These are phyloP conservation scores for Laburnicola sp. DNA, from an alignment of 2,329 filamentous ascomycete genomes.

Conservation along the genomic window DNA sequence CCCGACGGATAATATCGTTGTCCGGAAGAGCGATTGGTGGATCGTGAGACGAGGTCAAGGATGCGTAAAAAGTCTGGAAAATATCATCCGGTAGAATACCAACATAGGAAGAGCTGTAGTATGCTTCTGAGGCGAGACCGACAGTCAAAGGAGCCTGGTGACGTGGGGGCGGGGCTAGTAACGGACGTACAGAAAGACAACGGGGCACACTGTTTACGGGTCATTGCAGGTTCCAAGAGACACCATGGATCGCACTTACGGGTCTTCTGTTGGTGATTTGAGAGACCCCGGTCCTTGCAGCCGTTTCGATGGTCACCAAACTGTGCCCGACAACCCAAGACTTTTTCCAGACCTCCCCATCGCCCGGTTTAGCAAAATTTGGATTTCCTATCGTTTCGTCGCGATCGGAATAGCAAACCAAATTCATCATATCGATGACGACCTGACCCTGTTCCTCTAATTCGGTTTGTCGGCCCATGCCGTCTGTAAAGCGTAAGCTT, in stretches of 20 bases:
- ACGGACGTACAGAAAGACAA: constrained; percentile 45
- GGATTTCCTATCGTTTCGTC: constrained; percentile 72
- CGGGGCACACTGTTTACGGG: constrained; percentile 40
- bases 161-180: constrained; percentile 43
- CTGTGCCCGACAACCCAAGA: constrained; percentile 75
- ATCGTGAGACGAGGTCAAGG: constrained; percentile 44
- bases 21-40: constrained; percentile 77
- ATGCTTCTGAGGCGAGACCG: constrained; percentile 45
- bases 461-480: constrained; percentile 69
- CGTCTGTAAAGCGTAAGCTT: constrained; percentile 76
- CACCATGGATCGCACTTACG: constrained; percentile 60
- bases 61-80: constrained; percentile 68
- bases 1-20: constrained; percentile 70
- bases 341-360: constrained; percentile 68
- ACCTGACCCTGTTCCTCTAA: constrained; percentile 91
- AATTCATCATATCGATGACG: constrained; percentile 92
- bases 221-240: constrained; percentile 14
- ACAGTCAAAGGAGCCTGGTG: constrained; percentile 48
- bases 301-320: constrained; percentile 74
- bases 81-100: constrained; percentile 74
- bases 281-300: constrained; percentile 66
- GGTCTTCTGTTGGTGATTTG: constrained; percentile 72
- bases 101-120: constrained; percentile 57
- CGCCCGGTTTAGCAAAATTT: constrained; percentile 65
- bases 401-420: constrained; percentile 81